These are phyloP conservation scores for Boletus smithii DNA, from an alignment of 1,284 basidiomycete genomes.

Conservation along the genomic window DNA sequence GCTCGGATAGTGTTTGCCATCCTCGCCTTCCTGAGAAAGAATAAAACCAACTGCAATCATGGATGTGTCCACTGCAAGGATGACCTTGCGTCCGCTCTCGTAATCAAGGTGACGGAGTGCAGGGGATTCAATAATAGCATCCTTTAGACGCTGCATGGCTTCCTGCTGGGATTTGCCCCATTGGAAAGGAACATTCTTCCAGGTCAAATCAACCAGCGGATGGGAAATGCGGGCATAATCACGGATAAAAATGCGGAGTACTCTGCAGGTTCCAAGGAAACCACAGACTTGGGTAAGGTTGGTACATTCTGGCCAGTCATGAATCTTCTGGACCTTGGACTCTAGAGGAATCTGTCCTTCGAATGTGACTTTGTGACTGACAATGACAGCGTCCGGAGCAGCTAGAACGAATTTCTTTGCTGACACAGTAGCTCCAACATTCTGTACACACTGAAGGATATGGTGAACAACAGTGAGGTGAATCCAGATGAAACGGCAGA, in stretches of 20 bases:
- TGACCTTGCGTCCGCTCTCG: no score
- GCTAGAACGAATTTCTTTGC: constrained; percentile 27
- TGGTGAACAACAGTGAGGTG: constrained; percentile 12
- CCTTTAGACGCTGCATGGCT: constrained; percentile 32
- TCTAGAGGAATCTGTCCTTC: constrained; percentile 25
- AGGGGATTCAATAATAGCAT: constrained; percentile 13
- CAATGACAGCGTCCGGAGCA: constrained; percentile 15
- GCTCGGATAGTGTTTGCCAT: no score
- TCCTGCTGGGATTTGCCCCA: constrained; percentile 19
- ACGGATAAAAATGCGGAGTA: no score
- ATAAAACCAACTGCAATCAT: no score
- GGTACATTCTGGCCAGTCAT: not conserved
- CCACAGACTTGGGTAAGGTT: not conserved
- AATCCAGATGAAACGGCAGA: constrained; percentile 25
- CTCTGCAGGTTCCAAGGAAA: no score
- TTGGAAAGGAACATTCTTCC: no score
- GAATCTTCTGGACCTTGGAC: not conserved
- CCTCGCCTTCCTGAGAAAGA: no score
- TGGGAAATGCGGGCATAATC: constrained; percentile 25
- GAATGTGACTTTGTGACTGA: constrained; percentile 33
- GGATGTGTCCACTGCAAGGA: no score
- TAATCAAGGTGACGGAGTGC: no score
- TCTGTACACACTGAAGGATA: constrained; percentile 10
- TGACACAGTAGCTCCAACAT: constrained; percentile 27
- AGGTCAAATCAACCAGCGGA: constrained; percentile 23